Base-by-base conservation (phyloP, 257 asterid species). In the Datura wrightii region DNA sequence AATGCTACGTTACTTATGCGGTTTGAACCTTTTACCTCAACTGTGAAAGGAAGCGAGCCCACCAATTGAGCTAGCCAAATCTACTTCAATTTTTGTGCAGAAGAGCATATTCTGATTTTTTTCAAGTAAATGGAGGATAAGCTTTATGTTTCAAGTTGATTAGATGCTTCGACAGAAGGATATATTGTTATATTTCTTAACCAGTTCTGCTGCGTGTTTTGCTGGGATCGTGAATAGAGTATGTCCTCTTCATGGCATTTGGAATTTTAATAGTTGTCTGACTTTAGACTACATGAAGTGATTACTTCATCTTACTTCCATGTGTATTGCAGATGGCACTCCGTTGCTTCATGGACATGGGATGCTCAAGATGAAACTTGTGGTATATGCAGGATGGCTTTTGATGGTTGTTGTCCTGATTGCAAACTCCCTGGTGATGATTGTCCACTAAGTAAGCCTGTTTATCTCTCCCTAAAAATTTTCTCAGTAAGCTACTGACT, bases 331-430 rank as follows among this genome's bases (percentile, higher is more conserved):
- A 36, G 97, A 85, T 95, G 97, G 98, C 97, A 91, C 83, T 94
- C 93, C 39, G 93, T 96, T 86, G 94, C 96, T 84, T 92, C 97
- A 36, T 96, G 99, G 97, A 93, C 97, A 83, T 94, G 99, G 99
- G 94, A 96, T 86, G 95, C 98, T 8, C 95, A 93, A 86, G 97
- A 95, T 84, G 98, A 94, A 87, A 93, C 97, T 19, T 95, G 98
- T 70, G 98, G 98, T 63, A 93, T 95, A 81, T 94, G 99, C 86
- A 88, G 97, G 89, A 92, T 95, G 98, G 94, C 94, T 50, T 92
- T 92, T 85, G 97, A 94, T 90, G 97, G 97, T 72, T 94, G 98
- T 88, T 94, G 97, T 90, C 96, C 96, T 79, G 97, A 94, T 84
- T 93, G 97, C 84, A 93, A 92, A 87, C 97, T 92, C 82, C 97